Conservation (phyloP, 1,284 basidiomycete species). For the Tranzscheliella williamsii region DNA sequence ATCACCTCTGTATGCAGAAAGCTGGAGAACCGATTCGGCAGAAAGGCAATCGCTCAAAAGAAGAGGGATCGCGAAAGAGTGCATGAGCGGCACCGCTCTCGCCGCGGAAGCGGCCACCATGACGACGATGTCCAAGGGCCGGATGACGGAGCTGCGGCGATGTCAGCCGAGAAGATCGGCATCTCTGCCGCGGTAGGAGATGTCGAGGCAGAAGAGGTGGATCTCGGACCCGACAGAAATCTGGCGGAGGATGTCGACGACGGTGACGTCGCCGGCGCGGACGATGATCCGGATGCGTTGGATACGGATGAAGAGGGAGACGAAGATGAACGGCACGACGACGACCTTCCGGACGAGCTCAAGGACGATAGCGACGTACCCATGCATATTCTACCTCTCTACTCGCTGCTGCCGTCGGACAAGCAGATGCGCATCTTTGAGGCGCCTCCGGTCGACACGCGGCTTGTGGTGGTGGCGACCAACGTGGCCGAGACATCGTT, state of each 20-base stretch:
- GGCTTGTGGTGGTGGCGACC: conserved; percentile 74
- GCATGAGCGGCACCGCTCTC: conserved; percentile 3
- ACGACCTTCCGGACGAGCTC: conserved; percentile 42
- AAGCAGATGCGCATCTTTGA: conserved; percentile 77
- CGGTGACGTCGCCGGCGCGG: conserved; percentile 56
- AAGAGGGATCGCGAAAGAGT: conserved; percentile 23
- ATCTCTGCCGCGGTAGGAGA: conserved; percentile 57
- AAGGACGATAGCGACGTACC: conserved; percentile 47
- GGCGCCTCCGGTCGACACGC: conserved; percentile 68
- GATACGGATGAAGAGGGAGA: conserved; percentile 42
- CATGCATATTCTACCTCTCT: conserved; percentile 72
- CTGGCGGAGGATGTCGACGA: conserved; percentile 65
- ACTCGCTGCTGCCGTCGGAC: conserved; percentile 73
- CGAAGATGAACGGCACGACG: conserved; percentile 36
- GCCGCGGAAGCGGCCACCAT: conserved; percentile 5
- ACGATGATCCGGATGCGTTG: conserved; percentile 62
- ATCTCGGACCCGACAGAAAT: conserved; percentile 67
- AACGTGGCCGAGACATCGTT: conserved; percentile 80
- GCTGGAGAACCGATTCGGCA: conserved; percentile 77
- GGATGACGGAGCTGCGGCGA: conserved; percentile 53
- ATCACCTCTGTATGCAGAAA: conserved; percentile 71
- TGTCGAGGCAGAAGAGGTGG: conserved; percentile 80
- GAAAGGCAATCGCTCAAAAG: conserved; percentile 68
- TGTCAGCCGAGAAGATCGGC: conserved; percentile 16
- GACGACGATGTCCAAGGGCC: conserved; percentile 7